A percentile compares a stretch with the other conserved stretches of the same genome.
phyloP scores from a whole-genome alignment of 257 asterid genomes.

The Jacaranda copaia region DNA sequence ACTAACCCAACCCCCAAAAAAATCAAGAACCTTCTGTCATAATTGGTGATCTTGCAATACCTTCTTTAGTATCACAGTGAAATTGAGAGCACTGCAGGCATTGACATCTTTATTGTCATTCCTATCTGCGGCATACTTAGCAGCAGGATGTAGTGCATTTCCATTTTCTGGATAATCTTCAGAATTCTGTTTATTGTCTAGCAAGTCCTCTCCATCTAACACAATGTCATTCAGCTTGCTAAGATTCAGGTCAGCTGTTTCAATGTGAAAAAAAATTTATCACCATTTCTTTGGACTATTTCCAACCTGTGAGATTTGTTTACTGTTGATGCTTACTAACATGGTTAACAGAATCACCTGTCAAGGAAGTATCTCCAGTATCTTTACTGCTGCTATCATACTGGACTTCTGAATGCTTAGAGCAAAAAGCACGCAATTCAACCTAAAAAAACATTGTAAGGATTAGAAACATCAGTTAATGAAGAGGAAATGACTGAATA shows the following conservation, averaged over 20 bases:
- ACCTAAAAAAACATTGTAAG: slow-evolving; percentile 56
- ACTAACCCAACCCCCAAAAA: neutral
- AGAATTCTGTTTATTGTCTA: slow-evolving; percentile 45
- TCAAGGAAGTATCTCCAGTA: slow-evolving; percentile 43
- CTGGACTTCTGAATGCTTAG: slow-evolving; percentile 84
- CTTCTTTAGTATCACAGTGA: slow-evolving; percentile 71
- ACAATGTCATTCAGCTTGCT: slow-evolving; percentile 52
- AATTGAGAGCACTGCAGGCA: slow-evolving; percentile 51
- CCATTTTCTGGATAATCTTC: slow-evolving; percentile 53
- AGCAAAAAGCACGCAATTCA: slow-evolving; percentile 94
- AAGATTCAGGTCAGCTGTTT: slow-evolving; percentile 43
- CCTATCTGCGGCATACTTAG: slow-evolving; percentile 42
- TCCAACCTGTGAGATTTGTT: slow-evolving; percentile 40
- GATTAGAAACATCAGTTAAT: slow-evolving; percentile 28
- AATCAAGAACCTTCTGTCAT: slow-evolving; percentile 2
- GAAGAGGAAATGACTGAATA: slow-evolving; percentile 17
- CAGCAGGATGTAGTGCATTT: slow-evolving; percentile 42
- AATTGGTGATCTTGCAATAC: slow-evolving; percentile 48
- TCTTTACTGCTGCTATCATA: slow-evolving; percentile 52
- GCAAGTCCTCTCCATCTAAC: slow-evolving; percentile 47
- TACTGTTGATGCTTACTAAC: slow-evolving; percentile 40
- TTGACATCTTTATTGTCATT: slow-evolving; percentile 47
- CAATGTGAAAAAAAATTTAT: slow-evolving; percentile 38
- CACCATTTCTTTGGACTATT: slow-evolving; percentile 44
- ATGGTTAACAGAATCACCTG: slow-evolving; percentile 57